Percentiles rank a stretch among this genome's conserved stretches.
These are phyloP conservation scores for Mycena venus DNA, from an alignment of 768 basidiomycete species.

Conservation along the genomic window DNA sequence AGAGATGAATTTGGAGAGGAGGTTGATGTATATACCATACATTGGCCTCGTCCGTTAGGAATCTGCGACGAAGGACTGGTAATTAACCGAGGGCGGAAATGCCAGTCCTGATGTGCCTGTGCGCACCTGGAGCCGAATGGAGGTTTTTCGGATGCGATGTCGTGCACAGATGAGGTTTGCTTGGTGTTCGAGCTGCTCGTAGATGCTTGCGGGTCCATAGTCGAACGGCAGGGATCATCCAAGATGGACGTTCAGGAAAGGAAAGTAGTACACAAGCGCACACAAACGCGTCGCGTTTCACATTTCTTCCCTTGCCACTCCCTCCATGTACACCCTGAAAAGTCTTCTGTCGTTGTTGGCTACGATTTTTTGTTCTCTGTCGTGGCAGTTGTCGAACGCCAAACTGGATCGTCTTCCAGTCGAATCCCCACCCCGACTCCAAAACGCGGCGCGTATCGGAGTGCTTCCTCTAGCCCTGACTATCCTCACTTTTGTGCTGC, in stretches of 20 bases:
- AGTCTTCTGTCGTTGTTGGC: too few species aligned
- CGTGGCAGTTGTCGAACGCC: too few species aligned
- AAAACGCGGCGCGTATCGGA: too few species aligned
- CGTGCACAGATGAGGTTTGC: conserved; percentile 75
- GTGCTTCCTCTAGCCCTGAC: too few species aligned
- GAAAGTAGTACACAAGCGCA: conserved; percentile 3
- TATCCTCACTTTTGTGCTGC: too few species aligned
- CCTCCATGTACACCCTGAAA: background rate
- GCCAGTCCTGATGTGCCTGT: background rate
- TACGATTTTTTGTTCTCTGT: too few species aligned
- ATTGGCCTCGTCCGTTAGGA: conserved; percentile 76
- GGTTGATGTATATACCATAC: too few species aligned
- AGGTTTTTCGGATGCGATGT: conserved; percentile 66
- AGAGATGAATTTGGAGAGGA: too few species aligned
- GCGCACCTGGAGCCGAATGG: conserved; percentile 80
- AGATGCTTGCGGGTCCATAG: conserved; percentile 4
- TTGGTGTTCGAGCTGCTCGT: conserved; percentile 37
- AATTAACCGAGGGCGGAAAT: background rate
- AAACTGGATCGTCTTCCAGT: too few species aligned
- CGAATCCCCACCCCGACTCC: too few species aligned
- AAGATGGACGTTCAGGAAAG: conserved; percentile 1
- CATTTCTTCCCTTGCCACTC: background rate
- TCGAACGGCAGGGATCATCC: background rate
- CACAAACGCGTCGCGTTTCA: conserved; percentile 11
- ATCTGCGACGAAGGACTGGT: conserved; percentile 54